These are phyloP conservation scores for Epichloe festucae DNA, from an alignment of 2,329 filamentous ascomycete genomes.

Conservation along the genomic window DNA sequence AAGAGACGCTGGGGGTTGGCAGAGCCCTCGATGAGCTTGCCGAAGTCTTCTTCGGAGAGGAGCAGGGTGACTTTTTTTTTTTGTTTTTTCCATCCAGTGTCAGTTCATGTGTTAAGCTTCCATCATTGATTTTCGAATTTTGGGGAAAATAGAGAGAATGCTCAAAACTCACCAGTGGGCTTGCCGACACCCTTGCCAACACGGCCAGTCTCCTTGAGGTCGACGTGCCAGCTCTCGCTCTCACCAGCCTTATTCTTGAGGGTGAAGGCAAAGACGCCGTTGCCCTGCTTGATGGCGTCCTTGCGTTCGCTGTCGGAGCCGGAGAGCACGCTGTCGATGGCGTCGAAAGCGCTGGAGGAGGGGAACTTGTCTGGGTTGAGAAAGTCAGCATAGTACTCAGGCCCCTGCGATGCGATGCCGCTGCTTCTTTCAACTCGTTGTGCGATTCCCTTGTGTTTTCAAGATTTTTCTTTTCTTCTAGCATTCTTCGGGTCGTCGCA, in stretches of 20 bases:
- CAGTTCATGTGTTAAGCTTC: background rate
- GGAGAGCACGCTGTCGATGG: slow-evolving; percentile 61
- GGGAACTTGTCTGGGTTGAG: slow-evolving; percentile 63
- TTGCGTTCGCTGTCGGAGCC: slow-evolving; percentile 61
- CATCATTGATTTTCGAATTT: background rate
- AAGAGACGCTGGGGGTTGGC: slow-evolving; percentile 86
- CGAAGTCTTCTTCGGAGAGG: slow-evolving; percentile 79
- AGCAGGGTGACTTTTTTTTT: slow-evolving; percentile 58
- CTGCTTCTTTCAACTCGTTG: background rate
- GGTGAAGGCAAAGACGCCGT: slow-evolving; percentile 79
- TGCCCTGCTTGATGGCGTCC: slow-evolving; percentile 79
- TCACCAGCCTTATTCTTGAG: slow-evolving; percentile 78
- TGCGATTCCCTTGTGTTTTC: background rate
- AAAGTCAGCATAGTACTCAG: background rate
- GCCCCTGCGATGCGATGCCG: background rate
- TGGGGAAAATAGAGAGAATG: background rate
- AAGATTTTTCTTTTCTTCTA: background rate
- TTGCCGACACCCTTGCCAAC: slow-evolving; percentile 71
- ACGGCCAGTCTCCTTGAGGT: slow-evolving; percentile 79
- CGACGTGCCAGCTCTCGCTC: slow-evolving; percentile 82
- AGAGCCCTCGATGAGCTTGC: slow-evolving; percentile 68
- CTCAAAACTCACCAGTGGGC: slow-evolving; percentile 54
- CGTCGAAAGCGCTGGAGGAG: slow-evolving; percentile 81
- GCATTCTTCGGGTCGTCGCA: background rate
- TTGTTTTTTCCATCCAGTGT: background rate